Evolutionary conservation across 306 rosid genomes (phyloP).

Genomic region (Psophocarpus tetragonolobus): DNA sequence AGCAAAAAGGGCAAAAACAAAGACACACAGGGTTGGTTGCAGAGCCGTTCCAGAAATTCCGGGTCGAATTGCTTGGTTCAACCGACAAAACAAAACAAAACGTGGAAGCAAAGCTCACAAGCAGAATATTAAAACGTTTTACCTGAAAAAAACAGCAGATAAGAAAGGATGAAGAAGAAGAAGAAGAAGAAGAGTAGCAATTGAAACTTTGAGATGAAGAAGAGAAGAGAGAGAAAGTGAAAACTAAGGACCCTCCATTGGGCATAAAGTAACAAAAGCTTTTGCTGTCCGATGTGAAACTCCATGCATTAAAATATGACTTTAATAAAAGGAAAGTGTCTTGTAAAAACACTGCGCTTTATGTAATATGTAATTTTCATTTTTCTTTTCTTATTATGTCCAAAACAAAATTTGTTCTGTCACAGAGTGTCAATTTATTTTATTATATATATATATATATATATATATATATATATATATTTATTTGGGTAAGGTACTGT

Average conservation of each 20-base stretch:
- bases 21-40: neutral
- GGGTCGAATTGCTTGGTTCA: conserved; percentile 18
- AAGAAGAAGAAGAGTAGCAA: conserved; percentile 6
- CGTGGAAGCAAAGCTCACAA: conserved; percentile 29
- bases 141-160: conserved; percentile 56
- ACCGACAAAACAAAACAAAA: conserved; percentile 10
- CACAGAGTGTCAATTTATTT: neutral
- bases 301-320: conserved; percentile 60
- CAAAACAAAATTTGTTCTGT: neutral
- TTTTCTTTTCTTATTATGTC: neutral
- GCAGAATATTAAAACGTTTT: conserved; percentile 23
- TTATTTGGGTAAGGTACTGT: neutral
- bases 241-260: conserved; percentile 70
- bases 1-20: conserved; percentile 16
- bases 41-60: conserved; percentile 20
- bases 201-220: conserved; percentile 31
- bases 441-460: no score
- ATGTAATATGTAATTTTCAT: conserved; percentile 6
- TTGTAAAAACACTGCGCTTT: conserved; percentile 28
- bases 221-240: conserved; percentile 20
- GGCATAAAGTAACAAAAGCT: conserved; percentile 63
- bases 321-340: conserved; percentile 27
- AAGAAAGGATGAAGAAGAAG: conserved; percentile 40
- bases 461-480: no score
- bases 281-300: conserved; percentile 62